phyloP scores from a whole-genome alignment of 768 basidiomycete species.

The Gloeopeniophorella convolvens region DNA sequence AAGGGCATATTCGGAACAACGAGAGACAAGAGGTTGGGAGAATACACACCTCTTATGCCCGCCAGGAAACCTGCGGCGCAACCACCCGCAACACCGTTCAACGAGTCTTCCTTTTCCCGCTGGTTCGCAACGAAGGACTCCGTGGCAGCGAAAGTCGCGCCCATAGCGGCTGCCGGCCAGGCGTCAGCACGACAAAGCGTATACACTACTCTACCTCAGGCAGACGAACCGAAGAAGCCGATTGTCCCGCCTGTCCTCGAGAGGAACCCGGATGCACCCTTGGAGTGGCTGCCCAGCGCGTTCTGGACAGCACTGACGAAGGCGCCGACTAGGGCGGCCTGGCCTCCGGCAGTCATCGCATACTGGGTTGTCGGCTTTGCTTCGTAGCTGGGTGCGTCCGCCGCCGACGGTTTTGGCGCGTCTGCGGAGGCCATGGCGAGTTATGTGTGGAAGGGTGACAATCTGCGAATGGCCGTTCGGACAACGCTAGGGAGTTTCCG shows the following conservation, averaged over 20 bases:
- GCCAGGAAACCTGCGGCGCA: slow-evolving; percentile 93
- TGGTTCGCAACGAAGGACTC: slow-evolving; percentile 78
- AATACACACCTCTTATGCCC: slow-evolving; percentile 65
- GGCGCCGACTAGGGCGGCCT: slow-evolving; percentile 58
- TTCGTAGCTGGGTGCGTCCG: slow-evolving; percentile 30
- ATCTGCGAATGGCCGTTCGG: no score
- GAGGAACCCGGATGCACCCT: slow-evolving; percentile 79
- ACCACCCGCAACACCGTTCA: slow-evolving; percentile 81
- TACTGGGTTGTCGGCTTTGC: slow-evolving; percentile 50
- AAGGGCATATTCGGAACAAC: slow-evolving; percentile 20
- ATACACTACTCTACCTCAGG: no score
- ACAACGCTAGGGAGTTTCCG: background rate
- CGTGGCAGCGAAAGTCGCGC: slow-evolving; percentile 76
- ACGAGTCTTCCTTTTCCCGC: slow-evolving; percentile 67
- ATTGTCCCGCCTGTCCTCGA: slow-evolving; percentile 86
- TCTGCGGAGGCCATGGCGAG: slow-evolving; percentile 13
- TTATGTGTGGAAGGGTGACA: no score
- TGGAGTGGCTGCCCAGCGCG: slow-evolving; percentile 67
- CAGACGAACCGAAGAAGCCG: slow-evolving; percentile 76
- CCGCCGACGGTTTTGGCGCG: slow-evolving; percentile 2
- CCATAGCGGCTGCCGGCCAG: slow-evolving; percentile 68
- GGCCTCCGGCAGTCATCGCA: slow-evolving; percentile 53
- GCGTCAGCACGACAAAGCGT: background rate
- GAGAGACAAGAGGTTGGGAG: background rate
- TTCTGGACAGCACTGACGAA: slow-evolving; percentile 74